These are phyloP conservation scores for Kodamaea sp. DNA, from an alignment of 1,139 yeast species.

Conservation along the genomic window DNA sequence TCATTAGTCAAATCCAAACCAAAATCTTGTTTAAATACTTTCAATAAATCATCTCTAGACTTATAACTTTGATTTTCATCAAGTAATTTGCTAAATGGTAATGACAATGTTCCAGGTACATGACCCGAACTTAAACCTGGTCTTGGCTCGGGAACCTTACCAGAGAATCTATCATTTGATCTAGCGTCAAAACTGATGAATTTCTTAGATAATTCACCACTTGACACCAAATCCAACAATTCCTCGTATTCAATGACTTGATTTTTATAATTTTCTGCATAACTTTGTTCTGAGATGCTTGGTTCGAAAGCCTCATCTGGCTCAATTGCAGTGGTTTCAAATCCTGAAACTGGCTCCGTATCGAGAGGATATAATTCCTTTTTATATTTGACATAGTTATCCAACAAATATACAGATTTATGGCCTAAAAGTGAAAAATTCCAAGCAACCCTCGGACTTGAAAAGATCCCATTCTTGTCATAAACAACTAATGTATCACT, in stretches of 20 bases:
- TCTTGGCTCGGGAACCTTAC: slow-evolving; percentile 82
- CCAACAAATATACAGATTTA: slow-evolving; percentile 57
- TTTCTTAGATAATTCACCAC: slow-evolving; percentile 43
- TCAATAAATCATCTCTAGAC: slow-evolving; percentile 40
- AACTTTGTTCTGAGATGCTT: slow-evolving; percentile 20
- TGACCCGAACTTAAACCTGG: slow-evolving; percentile 87
- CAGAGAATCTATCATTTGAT: slow-evolving; percentile 68
- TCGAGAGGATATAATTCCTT: slow-evolving; percentile 24
- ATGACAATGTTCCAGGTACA: slow-evolving; percentile 72
- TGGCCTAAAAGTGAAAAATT: slow-evolving; percentile 79
- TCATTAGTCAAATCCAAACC: slow-evolving; percentile 30
- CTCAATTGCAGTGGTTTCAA: slow-evolving; percentile 4
- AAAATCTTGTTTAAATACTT: slow-evolving; percentile 42
- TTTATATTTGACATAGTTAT: slow-evolving; percentile 58
- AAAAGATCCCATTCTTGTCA: slow-evolving; percentile 79
- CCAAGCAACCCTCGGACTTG: slow-evolving; percentile 92
- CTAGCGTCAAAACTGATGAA: slow-evolving; percentile 78
- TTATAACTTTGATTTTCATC: slow-evolving; percentile 47
- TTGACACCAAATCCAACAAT: slow-evolving; percentile 50
- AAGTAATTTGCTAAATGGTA: slow-evolving; percentile 68
- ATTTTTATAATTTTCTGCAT: slow-evolving; percentile 30
- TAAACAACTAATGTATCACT: slow-evolving; percentile 73
- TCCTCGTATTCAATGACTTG: slow-evolving; percentile 66
- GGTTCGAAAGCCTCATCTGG: slow-evolving; percentile 19
- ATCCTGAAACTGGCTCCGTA: slow-evolving; percentile 7